Percentiles rank a stretch among this genome's conserved stretches.
Evolutionary conservation across 73 alveolate genomes (phyloP).

Genomic region (Effrenium voratum): DNA sequence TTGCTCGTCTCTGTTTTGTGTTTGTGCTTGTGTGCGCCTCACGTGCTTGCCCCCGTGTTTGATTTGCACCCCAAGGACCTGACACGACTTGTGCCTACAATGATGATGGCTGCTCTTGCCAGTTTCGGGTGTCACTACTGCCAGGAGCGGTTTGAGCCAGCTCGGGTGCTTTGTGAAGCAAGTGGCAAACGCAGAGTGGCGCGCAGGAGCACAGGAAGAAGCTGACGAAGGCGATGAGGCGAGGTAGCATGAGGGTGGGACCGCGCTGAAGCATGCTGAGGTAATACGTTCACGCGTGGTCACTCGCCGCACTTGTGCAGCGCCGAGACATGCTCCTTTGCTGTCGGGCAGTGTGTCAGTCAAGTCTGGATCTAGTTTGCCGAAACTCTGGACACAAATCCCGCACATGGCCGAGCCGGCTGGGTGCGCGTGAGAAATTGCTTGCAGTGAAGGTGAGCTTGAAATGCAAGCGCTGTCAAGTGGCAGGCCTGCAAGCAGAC

Average conservation of each 20-base stretch:
- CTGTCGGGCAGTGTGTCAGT: too few relatives aligned
- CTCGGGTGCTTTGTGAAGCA: neutral
- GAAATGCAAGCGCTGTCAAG: too few relatives aligned
- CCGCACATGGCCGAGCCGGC: too few relatives aligned
- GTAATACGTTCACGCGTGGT: too few relatives aligned
- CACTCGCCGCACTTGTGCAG: too few relatives aligned
- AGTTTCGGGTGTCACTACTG: constrained; percentile 16
- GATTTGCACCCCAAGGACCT: constrained; percentile 2
- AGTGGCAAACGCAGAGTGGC: neutral
- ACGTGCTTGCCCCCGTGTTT: neutral
- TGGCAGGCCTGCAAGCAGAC: too few relatives aligned
- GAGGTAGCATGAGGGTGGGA: neutral
- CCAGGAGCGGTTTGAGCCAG: constrained; percentile 37
- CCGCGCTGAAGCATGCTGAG: too few relatives aligned
- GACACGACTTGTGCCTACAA: constrained; percentile 50
- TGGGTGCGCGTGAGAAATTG: too few relatives aligned
- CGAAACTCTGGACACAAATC: too few relatives aligned
- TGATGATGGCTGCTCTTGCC: constrained; percentile 55
- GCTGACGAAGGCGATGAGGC: constrained; percentile 25
- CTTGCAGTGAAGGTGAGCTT: too few relatives aligned
- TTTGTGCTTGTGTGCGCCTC: neutral
- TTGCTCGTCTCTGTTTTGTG: neutral
- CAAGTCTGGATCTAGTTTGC: too few relatives aligned
- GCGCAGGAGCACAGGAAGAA: neutral
- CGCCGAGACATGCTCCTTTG: too few relatives aligned